A percentile compares a stretch with the other conserved stretches of the same genome.
Evolutionary conservation across 2,329 filamentous ascomycete genomes (phyloP).

Genomic region (Diaporthe humulicola): DNA sequence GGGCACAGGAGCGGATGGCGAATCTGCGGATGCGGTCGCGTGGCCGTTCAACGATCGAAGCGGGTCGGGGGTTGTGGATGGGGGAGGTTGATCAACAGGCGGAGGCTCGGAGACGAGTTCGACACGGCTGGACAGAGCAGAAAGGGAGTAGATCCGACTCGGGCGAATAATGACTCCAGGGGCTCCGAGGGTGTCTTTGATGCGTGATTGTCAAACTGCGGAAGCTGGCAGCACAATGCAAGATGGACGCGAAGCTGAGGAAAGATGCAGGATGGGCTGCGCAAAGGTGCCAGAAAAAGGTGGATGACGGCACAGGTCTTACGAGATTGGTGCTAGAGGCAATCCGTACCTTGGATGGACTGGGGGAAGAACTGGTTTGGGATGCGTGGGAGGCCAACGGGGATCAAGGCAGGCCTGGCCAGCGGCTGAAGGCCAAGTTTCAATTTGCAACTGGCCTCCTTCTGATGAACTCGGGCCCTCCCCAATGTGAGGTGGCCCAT

Average conservation of each 20-base stretch:
- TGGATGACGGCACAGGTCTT: constrained; percentile 39
- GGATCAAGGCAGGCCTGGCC: constrained; percentile 20
- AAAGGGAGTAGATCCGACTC: constrained; percentile 16
- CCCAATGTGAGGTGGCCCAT: constrained; percentile 28
- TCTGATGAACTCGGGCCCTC: constrained; percentile 28
- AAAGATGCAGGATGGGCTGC: constrained; percentile 10
- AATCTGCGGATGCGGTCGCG: constrained; percentile 34
- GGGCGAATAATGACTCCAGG: constrained; percentile 15
- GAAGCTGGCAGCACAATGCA: constrained; percentile 22
- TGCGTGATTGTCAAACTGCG: background rate
- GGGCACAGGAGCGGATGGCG: constrained; percentile 15
- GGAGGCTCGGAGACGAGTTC: constrained; percentile 8
- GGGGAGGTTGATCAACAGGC: constrained; percentile 24
- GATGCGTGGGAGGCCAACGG: constrained; percentile 24
- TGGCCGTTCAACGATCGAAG: constrained; percentile 16
- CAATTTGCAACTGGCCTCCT: constrained; percentile 25
- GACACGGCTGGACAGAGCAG: constrained; percentile 3
- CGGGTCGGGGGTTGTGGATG: constrained; percentile 42
- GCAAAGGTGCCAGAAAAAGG: constrained; percentile 19
- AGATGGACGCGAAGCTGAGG: constrained; percentile 18
- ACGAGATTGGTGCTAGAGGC: constrained; percentile 36
- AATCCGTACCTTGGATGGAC: constrained; percentile 20
- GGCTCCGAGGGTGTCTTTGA: background rate
- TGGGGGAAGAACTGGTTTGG: constrained; percentile 27
- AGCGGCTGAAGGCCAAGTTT: constrained; percentile 36